Percentiles rank a stretch among this genome's conserved stretches.
Conservation (phyloP, 345 rosid species). For the Gossypium raimondii region DNA sequence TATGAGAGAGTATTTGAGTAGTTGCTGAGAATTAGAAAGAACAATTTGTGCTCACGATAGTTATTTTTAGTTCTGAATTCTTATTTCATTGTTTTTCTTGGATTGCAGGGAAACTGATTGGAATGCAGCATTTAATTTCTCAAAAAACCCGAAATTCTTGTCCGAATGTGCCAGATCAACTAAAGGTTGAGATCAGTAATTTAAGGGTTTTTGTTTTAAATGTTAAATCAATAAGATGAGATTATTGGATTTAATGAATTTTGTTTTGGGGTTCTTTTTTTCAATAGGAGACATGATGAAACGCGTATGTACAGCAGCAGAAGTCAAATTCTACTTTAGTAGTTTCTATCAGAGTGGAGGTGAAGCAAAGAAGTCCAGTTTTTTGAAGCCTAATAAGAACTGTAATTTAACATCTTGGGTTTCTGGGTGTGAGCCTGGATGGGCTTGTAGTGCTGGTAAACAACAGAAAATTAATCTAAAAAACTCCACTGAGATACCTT, state of each 20-base stretch:
- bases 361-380: constrained; percentile 39
- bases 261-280: constrained; percentile 10
- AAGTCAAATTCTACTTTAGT: constrained; percentile 66
- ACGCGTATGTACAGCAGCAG: constrained; percentile 88
- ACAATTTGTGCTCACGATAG: no score
- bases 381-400: constrained; percentile 78
- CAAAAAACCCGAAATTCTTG: constrained; percentile 51
- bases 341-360: constrained; percentile 36
- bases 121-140: constrained; percentile 83
- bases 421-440: constrained; percentile 97
- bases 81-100: no score
- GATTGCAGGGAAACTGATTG: constrained; percentile 71
- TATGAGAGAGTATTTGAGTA: no score
- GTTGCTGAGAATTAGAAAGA: no score
- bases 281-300: constrained; percentile 61
- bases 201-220: neutral
- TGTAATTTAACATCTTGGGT: constrained; percentile 87
- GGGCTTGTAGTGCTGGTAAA: constrained; percentile 68
- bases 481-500: constrained; percentile 54
- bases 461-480: constrained; percentile 44
- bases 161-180: constrained; percentile 49
- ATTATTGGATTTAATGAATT: neutral
- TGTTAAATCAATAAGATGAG: no score
- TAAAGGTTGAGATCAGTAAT: constrained; percentile 41
- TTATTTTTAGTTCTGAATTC: no score